phyloP scores from a whole-genome alignment of 345 rosid species.

The Chamaenerion angustifolium region DNA sequence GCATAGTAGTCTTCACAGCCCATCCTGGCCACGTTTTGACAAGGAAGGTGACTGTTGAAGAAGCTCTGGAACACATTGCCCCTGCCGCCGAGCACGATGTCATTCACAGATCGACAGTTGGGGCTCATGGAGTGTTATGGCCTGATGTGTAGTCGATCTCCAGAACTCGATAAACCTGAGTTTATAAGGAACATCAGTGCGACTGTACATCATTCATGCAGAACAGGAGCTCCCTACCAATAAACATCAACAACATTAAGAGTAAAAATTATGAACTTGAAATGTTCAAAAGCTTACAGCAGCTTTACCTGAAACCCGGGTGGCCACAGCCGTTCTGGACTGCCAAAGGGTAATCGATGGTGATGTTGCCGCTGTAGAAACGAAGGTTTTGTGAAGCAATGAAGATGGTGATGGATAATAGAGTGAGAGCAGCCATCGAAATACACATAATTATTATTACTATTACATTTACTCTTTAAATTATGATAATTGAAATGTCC shows the following conservation, averaged over 20 bases:
- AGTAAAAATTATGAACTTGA: too few relatives aligned
- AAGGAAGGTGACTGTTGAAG: slow-evolving; percentile 65
- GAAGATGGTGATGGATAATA: slow-evolving; percentile 1
- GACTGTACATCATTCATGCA: slow-evolving; percentile 73
- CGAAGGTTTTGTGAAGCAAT: slow-evolving; percentile 6
- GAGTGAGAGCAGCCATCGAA: neutral
- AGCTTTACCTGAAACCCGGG: slow-evolving; percentile 35
- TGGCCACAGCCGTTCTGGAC: slow-evolving; percentile 75
- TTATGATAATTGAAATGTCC: too few relatives aligned
- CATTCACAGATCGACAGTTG: slow-evolving; percentile 65
- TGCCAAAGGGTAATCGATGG: slow-evolving; percentile 68
- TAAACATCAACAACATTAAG: too few relatives aligned
- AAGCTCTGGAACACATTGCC: slow-evolving; percentile 92
- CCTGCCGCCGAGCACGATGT: slow-evolving; percentile 50
- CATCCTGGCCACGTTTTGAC: slow-evolving; percentile 80
- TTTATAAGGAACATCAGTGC: slow-evolving; percentile 76
- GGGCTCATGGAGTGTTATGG: slow-evolving; percentile 71
- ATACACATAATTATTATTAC: too few relatives aligned
- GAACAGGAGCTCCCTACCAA: slow-evolving; percentile 43
- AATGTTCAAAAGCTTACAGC: too few relatives aligned
- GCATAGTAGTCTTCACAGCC: slow-evolving; percentile 74
- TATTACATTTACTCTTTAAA: too few relatives aligned
- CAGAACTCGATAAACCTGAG: slow-evolving; percentile 73
- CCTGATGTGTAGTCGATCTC: slow-evolving; percentile 69
- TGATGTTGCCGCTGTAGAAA: slow-evolving; percentile 73